Evolutionary conservation across 129 eudicot species (phyloP).

Genomic region (Pittosporum tobira): DNA sequence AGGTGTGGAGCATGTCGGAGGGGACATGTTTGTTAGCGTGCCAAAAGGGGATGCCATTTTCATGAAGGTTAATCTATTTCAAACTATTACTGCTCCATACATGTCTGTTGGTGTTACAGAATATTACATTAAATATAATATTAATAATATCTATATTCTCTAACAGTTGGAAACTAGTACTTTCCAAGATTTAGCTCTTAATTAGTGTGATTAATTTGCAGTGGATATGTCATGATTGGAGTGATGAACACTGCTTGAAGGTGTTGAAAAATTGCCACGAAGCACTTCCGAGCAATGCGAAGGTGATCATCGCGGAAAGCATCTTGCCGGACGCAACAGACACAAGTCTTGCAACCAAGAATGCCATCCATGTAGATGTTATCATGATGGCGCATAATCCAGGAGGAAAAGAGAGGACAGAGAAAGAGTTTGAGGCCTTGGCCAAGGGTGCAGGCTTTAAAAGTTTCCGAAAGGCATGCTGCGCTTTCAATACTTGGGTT

Average conservation of each 20-base stretch:
- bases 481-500: constrained; percentile 4
- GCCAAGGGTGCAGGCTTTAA: constrained; percentile 7
- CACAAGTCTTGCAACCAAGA: constrained; percentile 5
- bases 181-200: neutral
- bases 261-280: constrained; percentile 14
- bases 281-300: constrained; percentile 9
- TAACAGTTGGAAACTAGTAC: neutral
- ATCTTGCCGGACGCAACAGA: constrained; percentile 10
- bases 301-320: constrained; percentile 15
- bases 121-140: no score
- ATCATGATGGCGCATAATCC: constrained; percentile 11
- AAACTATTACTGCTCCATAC: neutral
- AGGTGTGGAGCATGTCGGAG: constrained; percentile 24
- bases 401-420: constrained; percentile 16
- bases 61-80: constrained; percentile 9
- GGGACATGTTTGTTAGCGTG: constrained; percentile 20
- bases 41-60: constrained; percentile 17
- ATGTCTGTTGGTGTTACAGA: no score
- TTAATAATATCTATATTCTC: no score
- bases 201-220: neutral
- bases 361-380: neutral
- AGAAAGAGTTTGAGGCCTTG: constrained; percentile 13
- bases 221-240: constrained; percentile 19
- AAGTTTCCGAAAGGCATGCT: constrained; percentile 1
- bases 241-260: constrained; percentile 11